Percentiles rank a stretch among this genome's conserved stretches.
Conservation (phyloP, 169 alveolate species). For the Babesia ovis region DNA sequence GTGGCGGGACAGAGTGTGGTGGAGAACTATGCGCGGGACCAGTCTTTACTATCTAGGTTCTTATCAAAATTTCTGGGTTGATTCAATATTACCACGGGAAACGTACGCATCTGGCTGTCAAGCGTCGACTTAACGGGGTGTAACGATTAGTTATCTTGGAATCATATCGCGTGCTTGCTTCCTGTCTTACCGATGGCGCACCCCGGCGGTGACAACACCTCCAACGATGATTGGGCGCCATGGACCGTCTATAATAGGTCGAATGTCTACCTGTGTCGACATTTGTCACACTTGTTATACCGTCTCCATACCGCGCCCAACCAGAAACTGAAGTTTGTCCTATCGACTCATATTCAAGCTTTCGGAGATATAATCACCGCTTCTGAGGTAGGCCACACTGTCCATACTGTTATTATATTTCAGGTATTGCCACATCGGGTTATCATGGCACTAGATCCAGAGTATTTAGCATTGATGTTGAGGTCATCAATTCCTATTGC, state of each 20-base stretch:
- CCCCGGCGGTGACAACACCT: neutral
- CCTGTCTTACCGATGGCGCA: neutral
- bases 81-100: too few species aligned
- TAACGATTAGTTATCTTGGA: neutral
- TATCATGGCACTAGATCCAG: conserved; percentile 60
- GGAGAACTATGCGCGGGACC: conserved; percentile 42
- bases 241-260: neutral
- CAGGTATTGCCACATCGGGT: conserved; percentile 20
- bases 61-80: conserved; percentile 48
- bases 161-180: neutral
- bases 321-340: conserved; percentile 32
- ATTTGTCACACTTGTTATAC: conserved; percentile 42
- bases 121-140: neutral
- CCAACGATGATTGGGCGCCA: conserved; percentile 11
- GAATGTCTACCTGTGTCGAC: conserved; percentile 14
- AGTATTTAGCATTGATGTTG: conserved; percentile 35
- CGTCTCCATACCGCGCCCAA: conserved; percentile 35
- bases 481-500: conserved; percentile 47
- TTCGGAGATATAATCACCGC: neutral
- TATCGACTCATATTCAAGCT: conserved; percentile 10
- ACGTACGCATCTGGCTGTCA: too few species aligned
- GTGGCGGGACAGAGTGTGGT: conserved; percentile 47
- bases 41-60: conserved; percentile 39
- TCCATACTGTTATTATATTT: too few species aligned
- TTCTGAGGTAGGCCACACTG: conserved; percentile 11